phyloP scores from a whole-genome alignment of 805 yeast genomes.

The Wickerhamiella siamensis region DNA sequence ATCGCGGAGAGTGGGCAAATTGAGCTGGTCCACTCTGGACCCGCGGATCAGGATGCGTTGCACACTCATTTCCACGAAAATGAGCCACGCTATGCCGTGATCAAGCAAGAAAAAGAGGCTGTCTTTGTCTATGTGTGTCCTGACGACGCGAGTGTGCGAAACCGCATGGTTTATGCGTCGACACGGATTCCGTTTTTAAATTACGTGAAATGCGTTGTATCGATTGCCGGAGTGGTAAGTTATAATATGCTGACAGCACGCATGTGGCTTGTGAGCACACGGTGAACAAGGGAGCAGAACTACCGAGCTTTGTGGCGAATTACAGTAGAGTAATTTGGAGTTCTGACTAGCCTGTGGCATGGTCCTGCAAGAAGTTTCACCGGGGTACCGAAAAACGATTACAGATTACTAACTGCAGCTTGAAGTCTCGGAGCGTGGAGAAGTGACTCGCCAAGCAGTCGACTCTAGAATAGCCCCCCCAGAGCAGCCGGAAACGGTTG shows the following conservation, averaged over 20 bases:
- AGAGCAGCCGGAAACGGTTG: neutral
- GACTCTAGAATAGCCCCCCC: neutral
- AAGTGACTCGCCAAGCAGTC: neutral
- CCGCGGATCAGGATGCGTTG: slow-evolving; percentile 21
- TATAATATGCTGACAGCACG: no score
- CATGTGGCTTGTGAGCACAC: neutral
- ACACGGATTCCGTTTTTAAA: slow-evolving; percentile 32
- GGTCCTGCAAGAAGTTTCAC: no score
- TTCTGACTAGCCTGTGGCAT: no score
- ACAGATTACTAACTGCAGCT: neutral
- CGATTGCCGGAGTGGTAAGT: slow-evolving; percentile 7
- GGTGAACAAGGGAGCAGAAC: no score
- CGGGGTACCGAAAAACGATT: neutral
- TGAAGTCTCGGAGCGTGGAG: slow-evolving; percentile 2
- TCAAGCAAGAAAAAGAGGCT: slow-evolving; percentile 22
- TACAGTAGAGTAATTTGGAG: no score
- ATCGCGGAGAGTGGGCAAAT: slow-evolving; percentile 42
- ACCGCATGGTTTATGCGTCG: slow-evolving; percentile 86
- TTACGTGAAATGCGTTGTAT: slow-evolving; percentile 12
- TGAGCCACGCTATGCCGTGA: slow-evolving; percentile 42
- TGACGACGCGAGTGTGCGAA: slow-evolving; percentile 74
- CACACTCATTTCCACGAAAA: slow-evolving; percentile 25
- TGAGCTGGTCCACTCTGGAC: slow-evolving; percentile 23
- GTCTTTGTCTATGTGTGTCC: slow-evolving; percentile 79
- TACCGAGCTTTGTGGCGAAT: no score